Evolutionary conservation across 1,284 basidiomycete genomes (phyloP).

Genomic region (Cryptococcus deneoformans): DNA sequence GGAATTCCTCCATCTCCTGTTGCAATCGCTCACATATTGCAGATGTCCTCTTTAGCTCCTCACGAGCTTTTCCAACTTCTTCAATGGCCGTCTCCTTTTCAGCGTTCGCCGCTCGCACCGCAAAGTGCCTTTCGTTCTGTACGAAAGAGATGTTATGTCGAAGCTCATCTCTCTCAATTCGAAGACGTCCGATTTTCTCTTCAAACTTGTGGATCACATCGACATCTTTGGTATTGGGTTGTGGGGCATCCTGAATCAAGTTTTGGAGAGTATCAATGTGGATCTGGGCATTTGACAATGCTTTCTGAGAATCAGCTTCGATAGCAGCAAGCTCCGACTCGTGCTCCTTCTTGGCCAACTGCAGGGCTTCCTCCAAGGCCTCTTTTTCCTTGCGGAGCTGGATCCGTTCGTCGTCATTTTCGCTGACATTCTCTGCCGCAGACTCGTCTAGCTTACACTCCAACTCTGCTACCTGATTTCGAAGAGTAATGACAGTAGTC

Average conservation of each 20-base stretch:
- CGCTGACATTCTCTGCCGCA: slow-evolving; percentile 23
- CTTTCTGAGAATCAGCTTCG: slow-evolving; percentile 9
- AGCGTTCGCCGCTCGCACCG: slow-evolving; percentile 60
- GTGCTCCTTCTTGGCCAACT: slow-evolving; percentile 5
- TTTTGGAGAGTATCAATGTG: slow-evolving; percentile 8
- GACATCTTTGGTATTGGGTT: not conserved
- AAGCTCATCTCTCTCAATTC: slow-evolving; percentile 66
- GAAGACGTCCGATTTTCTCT: slow-evolving; percentile 61
- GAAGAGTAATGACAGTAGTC: slow-evolving; percentile 17
- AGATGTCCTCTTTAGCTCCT: slow-evolving; percentile 15
- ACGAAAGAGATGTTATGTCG: slow-evolving; percentile 66
- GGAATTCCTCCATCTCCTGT: slow-evolving; percentile 9
- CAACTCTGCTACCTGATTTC: slow-evolving; percentile 15
- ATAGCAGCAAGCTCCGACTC: slow-evolving; percentile 12
- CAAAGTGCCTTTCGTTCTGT: slow-evolving; percentile 66
- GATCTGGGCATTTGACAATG: slow-evolving; percentile 13
- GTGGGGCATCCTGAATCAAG: not conserved
- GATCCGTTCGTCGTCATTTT: slow-evolving; percentile 24
- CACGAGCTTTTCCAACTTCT: slow-evolving; percentile 13
- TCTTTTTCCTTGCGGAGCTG: slow-evolving; percentile 16
- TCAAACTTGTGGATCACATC: slow-evolving; percentile 52
- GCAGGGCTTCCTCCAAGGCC: slow-evolving; percentile 4
- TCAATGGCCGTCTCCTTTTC: slow-evolving; percentile 48
- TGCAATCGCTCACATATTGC: slow-evolving; percentile 9
- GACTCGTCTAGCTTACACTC: slow-evolving; percentile 14